These are phyloP conservation scores for Nemania sp. DNA, from an alignment of 2,329 filamentous ascomycete genomes.

Conservation along the genomic window DNA sequence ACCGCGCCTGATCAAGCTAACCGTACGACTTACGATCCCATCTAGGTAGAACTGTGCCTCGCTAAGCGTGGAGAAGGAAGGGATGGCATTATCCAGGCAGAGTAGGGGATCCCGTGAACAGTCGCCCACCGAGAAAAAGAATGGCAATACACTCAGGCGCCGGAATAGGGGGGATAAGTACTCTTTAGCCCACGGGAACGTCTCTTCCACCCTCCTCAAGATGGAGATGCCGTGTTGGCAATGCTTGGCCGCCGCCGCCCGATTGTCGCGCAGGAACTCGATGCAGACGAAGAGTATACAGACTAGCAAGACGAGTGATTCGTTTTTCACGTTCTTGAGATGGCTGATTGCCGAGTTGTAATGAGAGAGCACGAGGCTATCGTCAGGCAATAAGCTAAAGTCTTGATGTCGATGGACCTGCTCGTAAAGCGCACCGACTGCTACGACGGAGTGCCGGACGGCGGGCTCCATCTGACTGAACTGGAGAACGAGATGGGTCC, in stretches of 20 bases:
- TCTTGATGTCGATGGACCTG: conserved; percentile 41
- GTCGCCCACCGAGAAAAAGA: conserved; percentile 52
- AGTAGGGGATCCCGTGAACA: conserved; percentile 41
- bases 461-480: conserved; percentile 54
- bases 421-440: conserved; percentile 57
- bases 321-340: conserved; percentile 48
- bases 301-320: conserved; percentile 54
- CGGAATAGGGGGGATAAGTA: conserved; percentile 54
- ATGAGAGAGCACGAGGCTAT: conserved; percentile 54
- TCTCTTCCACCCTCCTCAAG: conserved; percentile 47
- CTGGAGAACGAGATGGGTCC: conserved; percentile 56
- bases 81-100: conserved; percentile 43
- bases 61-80: conserved; percentile 41
- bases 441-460: conserved; percentile 54
- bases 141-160: conserved; percentile 55
- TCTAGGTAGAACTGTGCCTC: conserved; percentile 52
- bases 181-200: conserved; percentile 49
- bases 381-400: conserved; percentile 31
- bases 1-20: conserved; percentile 49
- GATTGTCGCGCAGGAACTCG: conserved; percentile 56
- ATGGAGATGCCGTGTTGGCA: conserved; percentile 55
- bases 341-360: conserved; percentile 57
- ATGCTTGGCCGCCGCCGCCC: conserved; percentile 53
- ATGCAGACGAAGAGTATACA: conserved; percentile 60
- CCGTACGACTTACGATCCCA: conserved; percentile 45